phyloP scores from a whole-genome alignment of 352 stramenopile species.

The Pythium myriotylum region DNA sequence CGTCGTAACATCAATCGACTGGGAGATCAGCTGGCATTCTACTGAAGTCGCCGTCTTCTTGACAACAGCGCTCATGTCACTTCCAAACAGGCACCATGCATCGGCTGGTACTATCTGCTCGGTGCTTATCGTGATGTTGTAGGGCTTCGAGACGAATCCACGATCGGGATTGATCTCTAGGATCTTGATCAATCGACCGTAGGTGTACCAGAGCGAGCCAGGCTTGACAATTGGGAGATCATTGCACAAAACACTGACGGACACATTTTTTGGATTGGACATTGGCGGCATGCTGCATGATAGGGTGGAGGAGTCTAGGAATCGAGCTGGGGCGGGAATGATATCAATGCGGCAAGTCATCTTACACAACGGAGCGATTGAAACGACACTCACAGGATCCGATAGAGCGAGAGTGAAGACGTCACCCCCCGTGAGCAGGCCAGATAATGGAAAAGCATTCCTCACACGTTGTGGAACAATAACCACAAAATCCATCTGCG shows the following conservation, averaged over 20 bases:
- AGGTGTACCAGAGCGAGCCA: constrained; percentile 11
- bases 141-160: neutral
- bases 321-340: neutral
- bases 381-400: neutral
- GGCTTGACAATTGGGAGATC: neutral
- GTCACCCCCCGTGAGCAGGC: constrained; percentile 8
- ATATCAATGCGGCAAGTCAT: constrained; percentile 16
- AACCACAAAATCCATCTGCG: neutral
- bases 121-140: constrained; percentile 5
- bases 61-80: neutral
- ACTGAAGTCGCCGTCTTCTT: neutral
- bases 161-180: constrained; percentile 5
- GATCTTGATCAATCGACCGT: constrained; percentile 15
- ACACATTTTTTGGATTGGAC: constrained; percentile 8
- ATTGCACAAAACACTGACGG: constrained; percentile 15
- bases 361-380: neutral
- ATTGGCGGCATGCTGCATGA: constrained; percentile 14
- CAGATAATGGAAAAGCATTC: neutral
- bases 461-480: neutral
- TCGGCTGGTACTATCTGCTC: neutral
- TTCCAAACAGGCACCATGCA: constrained; percentile 18
- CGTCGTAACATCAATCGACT: neutral
- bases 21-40: constrained; percentile 8
- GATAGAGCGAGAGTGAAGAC: constrained; percentile 1
- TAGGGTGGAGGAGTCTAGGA: neutral